These are phyloP conservation scores for Candida sphagnicola DNA, from an alignment of 805 yeast genomes.

Conservation along the genomic window DNA sequence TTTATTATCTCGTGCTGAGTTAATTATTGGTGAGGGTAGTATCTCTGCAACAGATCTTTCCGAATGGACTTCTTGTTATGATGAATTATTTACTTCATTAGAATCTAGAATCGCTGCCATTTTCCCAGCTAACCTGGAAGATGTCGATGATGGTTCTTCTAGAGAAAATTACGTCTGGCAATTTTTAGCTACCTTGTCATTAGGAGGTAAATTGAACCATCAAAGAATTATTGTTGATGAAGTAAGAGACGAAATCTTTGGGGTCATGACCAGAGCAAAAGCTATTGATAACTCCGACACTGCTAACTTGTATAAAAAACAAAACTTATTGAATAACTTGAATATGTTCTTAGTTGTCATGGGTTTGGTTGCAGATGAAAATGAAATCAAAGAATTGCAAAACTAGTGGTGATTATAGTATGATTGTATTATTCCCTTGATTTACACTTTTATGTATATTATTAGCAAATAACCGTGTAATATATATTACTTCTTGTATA, in stretches of 20 bases:
- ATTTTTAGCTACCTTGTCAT: constrained; percentile 87
- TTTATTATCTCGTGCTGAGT: constrained; percentile 86
- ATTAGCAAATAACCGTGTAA: too few relatives aligned
- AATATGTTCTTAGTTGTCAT: constrained; percentile 91
- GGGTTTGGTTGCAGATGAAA: constrained; percentile 91
- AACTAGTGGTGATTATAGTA: constrained; percentile 3
- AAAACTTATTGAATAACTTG: constrained; percentile 68
- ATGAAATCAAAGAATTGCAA: constrained; percentile 74
- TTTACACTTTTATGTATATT: too few relatives aligned
- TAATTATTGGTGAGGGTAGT: constrained; percentile 78
- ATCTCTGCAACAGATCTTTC: constrained; percentile 53
- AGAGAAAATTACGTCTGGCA: constrained; percentile 81
- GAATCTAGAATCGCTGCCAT: constrained; percentile 74
- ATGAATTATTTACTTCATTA: constrained; percentile 70
- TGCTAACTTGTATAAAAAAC: constrained; percentile 43
- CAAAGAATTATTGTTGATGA: constrained; percentile 94
- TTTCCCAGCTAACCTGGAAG: constrained; percentile 69
- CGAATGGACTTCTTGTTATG: constrained; percentile 79
- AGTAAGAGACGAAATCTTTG: constrained; percentile 88
- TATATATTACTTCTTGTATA: too few relatives aligned
- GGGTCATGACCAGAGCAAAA: constrained; percentile 77
- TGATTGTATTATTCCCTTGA: neutral
- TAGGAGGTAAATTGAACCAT: constrained; percentile 86
- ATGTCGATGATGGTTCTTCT: constrained; percentile 55
- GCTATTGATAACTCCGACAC: constrained; percentile 48